Evolutionary conservation across 306 rosid species (phyloP).

Genomic region (Vicia faba): DNA sequence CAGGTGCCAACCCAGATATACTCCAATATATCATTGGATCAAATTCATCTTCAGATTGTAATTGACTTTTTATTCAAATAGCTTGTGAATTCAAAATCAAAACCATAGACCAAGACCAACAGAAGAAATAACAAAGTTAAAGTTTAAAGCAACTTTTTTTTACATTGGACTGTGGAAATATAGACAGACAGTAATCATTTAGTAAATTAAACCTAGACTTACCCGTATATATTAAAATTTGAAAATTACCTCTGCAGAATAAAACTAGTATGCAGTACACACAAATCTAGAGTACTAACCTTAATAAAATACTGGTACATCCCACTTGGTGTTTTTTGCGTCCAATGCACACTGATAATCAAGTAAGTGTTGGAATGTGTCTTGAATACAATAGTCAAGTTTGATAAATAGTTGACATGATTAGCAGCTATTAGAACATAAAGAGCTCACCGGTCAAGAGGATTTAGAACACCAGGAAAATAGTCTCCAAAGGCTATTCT

Average conservation of each 20-base stretch:
- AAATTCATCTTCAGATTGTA: slow-evolving; percentile 15
- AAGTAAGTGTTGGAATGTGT: slow-evolving; percentile 34
- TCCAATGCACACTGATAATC: slow-evolving; percentile 79
- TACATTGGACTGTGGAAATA: neutral
- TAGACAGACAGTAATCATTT: slow-evolving; percentile 3
- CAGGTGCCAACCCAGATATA: neutral
- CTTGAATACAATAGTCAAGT: slow-evolving; percentile 18
- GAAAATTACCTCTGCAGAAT: slow-evolving; percentile 15
- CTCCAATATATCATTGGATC: slow-evolving; percentile 1
- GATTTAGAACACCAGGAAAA: slow-evolving; percentile 93
- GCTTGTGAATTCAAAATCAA: neutral
- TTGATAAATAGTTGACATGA: slow-evolving; percentile 29
- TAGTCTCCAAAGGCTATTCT: slow-evolving; percentile 83
- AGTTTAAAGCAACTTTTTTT: slow-evolving; percentile 2
- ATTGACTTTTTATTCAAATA: slow-evolving; percentile 10
- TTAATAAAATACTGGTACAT: slow-evolving; percentile 98
- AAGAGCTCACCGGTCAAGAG: slow-evolving; percentile 77
- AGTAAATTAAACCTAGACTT: neutral
- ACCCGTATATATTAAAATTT: slow-evolving; percentile 14
- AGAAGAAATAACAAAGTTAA: slow-evolving; percentile 5
- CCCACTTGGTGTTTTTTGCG: slow-evolving; percentile 74
- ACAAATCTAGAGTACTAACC: slow-evolving; percentile 52
- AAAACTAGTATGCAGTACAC: slow-evolving; percentile 28
- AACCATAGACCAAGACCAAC: slow-evolving; percentile 4
- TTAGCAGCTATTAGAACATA: slow-evolving; percentile 30